Evolutionary conservation across 805 yeast species (phyloP).

Genomic region (Hanseniaspora lindneri): DNA sequence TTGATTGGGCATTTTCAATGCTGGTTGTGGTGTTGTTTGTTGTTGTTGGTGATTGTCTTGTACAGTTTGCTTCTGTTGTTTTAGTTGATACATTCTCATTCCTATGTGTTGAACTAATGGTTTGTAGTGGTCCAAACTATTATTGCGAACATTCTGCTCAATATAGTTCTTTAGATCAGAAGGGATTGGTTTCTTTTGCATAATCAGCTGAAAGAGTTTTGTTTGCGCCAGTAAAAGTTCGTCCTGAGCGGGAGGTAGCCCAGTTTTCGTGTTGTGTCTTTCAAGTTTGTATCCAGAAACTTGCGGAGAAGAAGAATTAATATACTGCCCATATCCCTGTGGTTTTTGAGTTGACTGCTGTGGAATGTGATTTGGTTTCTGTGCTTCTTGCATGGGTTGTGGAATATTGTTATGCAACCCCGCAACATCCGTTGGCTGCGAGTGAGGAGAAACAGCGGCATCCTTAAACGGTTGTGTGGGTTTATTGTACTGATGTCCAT

Average conservation of each 20-base stretch:
- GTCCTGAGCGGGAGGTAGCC: slow-evolving; percentile 7
- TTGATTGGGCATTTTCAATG: too few relatives aligned
- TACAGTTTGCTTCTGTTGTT: slow-evolving; percentile 9
- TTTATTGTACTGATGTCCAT: neutral
- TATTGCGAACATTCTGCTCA: neutral
- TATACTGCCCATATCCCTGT: slow-evolving; percentile 10
- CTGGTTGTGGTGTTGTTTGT: slow-evolving; percentile 6
- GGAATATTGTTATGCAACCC: too few relatives aligned
- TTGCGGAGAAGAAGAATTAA: neutral
- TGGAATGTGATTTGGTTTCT: too few relatives aligned
- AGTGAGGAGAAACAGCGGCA: slow-evolving; percentile 3
- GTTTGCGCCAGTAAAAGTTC: slow-evolving; percentile 7
- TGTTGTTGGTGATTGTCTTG: slow-evolving; percentile 15
- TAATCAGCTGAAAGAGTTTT: slow-evolving; percentile 6
- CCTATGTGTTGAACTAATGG: slow-evolving; percentile 14
- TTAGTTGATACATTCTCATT: slow-evolving; percentile 13
- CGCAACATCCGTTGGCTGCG: too few relatives aligned
- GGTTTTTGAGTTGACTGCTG: too few relatives aligned
- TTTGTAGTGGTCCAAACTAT: slow-evolving; percentile 9
- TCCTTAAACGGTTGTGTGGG: neutral
- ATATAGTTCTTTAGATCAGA: slow-evolving; percentile 1
- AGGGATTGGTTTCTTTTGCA: slow-evolving; percentile 15
- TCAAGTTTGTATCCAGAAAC: neutral
- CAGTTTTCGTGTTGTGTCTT: slow-evolving; percentile 12
- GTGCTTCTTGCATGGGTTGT: too few relatives aligned